These are phyloP conservation scores for Rubia occidens DNA, from an alignment of 305 asterid genomes.

Conservation along the genomic window DNA sequence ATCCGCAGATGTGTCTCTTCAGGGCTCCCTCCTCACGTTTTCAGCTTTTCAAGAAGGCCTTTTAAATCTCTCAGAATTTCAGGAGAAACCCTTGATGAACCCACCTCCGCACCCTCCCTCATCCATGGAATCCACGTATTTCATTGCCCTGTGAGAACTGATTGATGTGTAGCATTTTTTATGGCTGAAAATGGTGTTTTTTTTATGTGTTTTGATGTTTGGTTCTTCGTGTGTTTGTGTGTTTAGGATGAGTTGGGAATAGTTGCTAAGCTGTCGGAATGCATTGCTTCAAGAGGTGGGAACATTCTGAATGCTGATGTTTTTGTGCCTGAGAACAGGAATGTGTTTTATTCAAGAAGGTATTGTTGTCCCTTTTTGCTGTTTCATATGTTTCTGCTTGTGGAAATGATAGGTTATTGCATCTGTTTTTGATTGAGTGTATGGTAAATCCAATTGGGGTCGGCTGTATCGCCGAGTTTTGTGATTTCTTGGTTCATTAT, in stretches of 20 bases:
- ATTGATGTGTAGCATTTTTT: not conserved
- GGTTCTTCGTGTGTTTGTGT: not conserved
- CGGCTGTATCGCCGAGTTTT: not conserved
- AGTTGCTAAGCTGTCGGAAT: slow-evolving; percentile 76
- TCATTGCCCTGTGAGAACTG: slow-evolving; percentile 64
- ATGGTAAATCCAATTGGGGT: not conserved
- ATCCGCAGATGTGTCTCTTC: slow-evolving; percentile 30
- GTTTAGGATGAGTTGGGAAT: slow-evolving; percentile 81
- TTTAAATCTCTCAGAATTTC: slow-evolving; percentile 35
- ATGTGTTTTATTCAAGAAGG: slow-evolving; percentile 90
- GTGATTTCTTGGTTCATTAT: not conserved
- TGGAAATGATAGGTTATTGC: not conserved
- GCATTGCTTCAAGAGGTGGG: slow-evolving; percentile 84
- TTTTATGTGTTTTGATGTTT: not conserved
- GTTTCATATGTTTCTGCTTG: not conserved
- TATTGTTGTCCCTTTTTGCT: slow-evolving; percentile 8
- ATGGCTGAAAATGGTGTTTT: not conserved
- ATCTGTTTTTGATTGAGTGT: not conserved
- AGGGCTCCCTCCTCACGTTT: slow-evolving; percentile 26
- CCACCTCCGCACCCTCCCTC: slow-evolving; percentile 56
- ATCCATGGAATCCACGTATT: slow-evolving; percentile 80
- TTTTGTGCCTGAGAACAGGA: slow-evolving; percentile 73
- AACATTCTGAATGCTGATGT: slow-evolving; percentile 80
- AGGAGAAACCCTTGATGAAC: slow-evolving; percentile 32
- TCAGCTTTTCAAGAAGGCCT: slow-evolving; percentile 34